A percentile compares a stretch with the other conserved stretches of the same genome.
phyloP scores from a whole-genome alignment of 768 basidiomycete species.

The Mycena indigotica region DNA sequence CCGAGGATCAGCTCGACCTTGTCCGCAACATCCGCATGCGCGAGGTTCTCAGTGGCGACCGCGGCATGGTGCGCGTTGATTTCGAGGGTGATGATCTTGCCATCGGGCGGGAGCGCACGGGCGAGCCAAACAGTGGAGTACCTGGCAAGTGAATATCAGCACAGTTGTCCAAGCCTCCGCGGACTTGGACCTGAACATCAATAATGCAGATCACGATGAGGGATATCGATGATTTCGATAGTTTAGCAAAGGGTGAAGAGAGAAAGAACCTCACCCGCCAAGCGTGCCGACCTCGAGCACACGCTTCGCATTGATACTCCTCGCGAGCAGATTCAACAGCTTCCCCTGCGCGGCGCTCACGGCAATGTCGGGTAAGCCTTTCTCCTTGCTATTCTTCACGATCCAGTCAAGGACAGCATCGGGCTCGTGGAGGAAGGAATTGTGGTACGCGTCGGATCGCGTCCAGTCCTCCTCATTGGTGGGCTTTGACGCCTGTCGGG shows the following conservation, averaged over 20 bases:
- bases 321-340: constrained; percentile 54
- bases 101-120: constrained; percentile 50
- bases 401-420: constrained; percentile 48
- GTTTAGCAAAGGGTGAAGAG: not conserved
- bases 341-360: constrained; percentile 60
- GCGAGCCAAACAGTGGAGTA: constrained; percentile 51
- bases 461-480: constrained; percentile 43
- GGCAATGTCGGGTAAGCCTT: constrained; percentile 55
- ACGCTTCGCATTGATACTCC: constrained; percentile 54
- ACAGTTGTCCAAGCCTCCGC: no score
- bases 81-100: constrained; percentile 52
- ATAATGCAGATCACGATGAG: no score
- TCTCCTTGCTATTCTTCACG: constrained; percentile 39
- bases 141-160: constrained; percentile 30
- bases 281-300: constrained; percentile 69
- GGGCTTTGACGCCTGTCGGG: not conserved
- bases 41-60: constrained; percentile 60
- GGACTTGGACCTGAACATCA: no score
- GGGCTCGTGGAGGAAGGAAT: constrained; percentile 50
- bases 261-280: constrained; percentile 49
- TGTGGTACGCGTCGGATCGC: constrained; percentile 58
- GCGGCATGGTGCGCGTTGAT: constrained; percentile 47
- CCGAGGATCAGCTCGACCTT: constrained; percentile 56
- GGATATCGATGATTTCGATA: no score
- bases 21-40: constrained; percentile 49